Evolutionary conservation across 306 rosid genomes (phyloP), one percentile per base, ranked within the genome.

Genomic region (Luffa aegyptiaca): DNA sequence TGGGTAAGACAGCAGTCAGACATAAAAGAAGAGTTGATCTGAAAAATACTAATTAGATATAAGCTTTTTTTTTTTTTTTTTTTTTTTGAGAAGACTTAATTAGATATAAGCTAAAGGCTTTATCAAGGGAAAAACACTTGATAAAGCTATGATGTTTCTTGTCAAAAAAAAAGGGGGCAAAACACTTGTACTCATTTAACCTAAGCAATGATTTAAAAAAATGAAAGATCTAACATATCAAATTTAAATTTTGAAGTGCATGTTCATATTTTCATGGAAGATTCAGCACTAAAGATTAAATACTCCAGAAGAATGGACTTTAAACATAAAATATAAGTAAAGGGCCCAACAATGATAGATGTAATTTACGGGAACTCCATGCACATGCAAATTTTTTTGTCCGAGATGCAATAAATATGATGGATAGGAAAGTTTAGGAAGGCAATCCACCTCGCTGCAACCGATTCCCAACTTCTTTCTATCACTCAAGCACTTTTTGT

Each of bases 381-480:
- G 10, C 20, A 76, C 79, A 48, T 44, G 58, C 53, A 69, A n/a
- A 69, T 6, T 74, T 33, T 74, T 46, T 10, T 17, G 11, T 51
- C 16, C 31, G 4, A 6, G 56, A 81, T 71, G 81, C 18, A 76
- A 72, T 79, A 37, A 78, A 46, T 57, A 26, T 6, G 39, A 46
- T 16, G 80, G 78, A 17, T 42, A 33, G 78, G 52, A 64, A 80
- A 45, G 64, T 46, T 75, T 66, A 81, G 84, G 84, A 82, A 86
- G 35, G 74, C 61, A 81, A 33, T 79, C 85, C 84, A 95, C 99
- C 99, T 95, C 96, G 81, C 99, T 93, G 90, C 97, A 95, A 82
- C 99, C 99, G 55, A 91, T 86, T 84, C 99, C 99, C 87, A 91
- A 88, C 84, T 95, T 91, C 93, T 91, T 93, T 84, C 97, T 85